Evolutionary conservation across 306 rosid genomes (phyloP).

Genomic region (Cyclanthera cordifolia): DNA sequence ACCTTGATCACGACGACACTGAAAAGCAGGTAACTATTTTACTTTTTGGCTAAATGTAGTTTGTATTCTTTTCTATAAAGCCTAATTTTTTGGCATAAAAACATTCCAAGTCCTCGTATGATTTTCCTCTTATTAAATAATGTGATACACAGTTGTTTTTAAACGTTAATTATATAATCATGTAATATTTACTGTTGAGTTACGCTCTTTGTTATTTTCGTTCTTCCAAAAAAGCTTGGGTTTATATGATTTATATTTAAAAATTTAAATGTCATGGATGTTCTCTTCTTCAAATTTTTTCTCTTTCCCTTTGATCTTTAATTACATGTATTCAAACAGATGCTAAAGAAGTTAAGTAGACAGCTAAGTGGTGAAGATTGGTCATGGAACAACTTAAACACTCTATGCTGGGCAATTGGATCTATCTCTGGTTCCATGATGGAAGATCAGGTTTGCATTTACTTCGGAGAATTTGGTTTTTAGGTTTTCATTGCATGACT

Average conservation of each 20-base stretch:
- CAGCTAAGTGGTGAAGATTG: slow-evolving; percentile 97
- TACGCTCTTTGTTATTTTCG: not conserved
- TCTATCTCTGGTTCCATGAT: slow-evolving; percentile 97
- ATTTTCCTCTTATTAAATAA: not conserved
- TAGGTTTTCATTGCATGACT: not conserved
- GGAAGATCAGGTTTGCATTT: slow-evolving; percentile 74
- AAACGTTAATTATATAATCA: too few relatives aligned
- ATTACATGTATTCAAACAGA: slow-evolving; percentile 29
- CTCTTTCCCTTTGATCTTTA: not conserved
- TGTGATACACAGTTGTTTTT: not conserved
- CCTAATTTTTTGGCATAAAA: not conserved
- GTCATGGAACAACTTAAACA: slow-evolving; percentile 97
- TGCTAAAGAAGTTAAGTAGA: slow-evolving; percentile 84
- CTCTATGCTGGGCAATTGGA: slow-evolving; percentile 98
- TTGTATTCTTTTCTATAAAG: not conserved
- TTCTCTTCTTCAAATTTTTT: not conserved
- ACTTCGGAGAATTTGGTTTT: slow-evolving; percentile 1
- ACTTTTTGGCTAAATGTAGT: not conserved
- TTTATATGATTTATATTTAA: not conserved
- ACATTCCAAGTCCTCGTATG: not conserved
- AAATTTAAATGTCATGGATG: not conserved
- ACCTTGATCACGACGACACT: slow-evolving; percentile 97
- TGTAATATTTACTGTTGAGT: not conserved
- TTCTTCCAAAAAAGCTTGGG: not conserved
- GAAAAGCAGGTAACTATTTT: slow-evolving; percentile 64